Evolutionary conservation across 345 rosid species (phyloP), one percentile per base, ranked within the genome.

Genomic region (Syzygium aqueum): DNA sequence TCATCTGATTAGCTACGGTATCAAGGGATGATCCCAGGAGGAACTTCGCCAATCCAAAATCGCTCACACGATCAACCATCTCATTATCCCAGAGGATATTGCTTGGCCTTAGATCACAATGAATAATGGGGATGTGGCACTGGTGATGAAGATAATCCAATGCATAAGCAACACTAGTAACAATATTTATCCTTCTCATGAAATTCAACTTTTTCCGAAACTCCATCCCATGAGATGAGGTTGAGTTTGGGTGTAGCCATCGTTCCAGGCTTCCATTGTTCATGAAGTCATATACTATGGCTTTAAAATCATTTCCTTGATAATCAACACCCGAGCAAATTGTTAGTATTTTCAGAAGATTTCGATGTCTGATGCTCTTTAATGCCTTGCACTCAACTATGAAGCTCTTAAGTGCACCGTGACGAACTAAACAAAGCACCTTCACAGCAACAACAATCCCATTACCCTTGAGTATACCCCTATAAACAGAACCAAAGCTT

Each of bases 261-360:
- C 1, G 63, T 25, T 63, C 73, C 10, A 63, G 9, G 73, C 73
- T 63, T 63, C 73, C 73, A 63, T 63, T 6, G 37, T 16, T 2
- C 73, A 63, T 63, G 1, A n/a, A 63, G 2, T 63, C 2, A 6
- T 61, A n/a, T 0, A 0, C 30, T 6, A 57, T 0, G 14, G 65
- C 65, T 2, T 11, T 57, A 25, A 57, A 57, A 25, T 57, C 65
- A 5, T 57, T 25, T 11, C 65, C 65, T 23, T 57, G 65, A 57
- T 57, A 25, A 25, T 57, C 28, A 57, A 0, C 3, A 1, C 28
- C 0, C 0, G 65, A 57, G 28, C 65, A 57, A 57, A 57, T 14
- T 27, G 65, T 25, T 0, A 25, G 0, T 57, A 57, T 57, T 15
- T 25, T 57, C 65, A 57, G 4, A 5, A 57, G 65, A 25, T 57